Percentiles rank a stretch among this genome's conserved stretches.
Evolutionary conservation across 768 basidiomycete genomes (phyloP).

Genomic region (Suillus cothurnatus): DNA sequence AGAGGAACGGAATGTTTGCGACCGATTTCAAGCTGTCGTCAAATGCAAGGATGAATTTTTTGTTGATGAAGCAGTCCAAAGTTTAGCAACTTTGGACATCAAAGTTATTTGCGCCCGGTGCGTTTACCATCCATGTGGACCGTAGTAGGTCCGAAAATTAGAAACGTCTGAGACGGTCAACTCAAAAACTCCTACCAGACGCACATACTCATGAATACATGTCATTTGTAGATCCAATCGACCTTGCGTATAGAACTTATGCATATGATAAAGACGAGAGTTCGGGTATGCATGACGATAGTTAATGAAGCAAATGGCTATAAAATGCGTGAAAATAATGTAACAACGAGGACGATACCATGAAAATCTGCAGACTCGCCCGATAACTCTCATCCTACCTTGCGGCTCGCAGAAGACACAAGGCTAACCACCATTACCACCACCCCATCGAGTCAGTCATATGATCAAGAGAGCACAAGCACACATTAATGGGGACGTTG

Average conservation of each 20-base stretch:
- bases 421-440: not conserved
- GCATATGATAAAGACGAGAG: slow-evolving; percentile 7
- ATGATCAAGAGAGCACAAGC: not conserved
- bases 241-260: slow-evolving; percentile 7
- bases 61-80: not conserved
- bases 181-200: not conserved
- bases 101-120: not conserved
- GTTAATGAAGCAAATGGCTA: slow-evolving; percentile 2
- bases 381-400: not conserved
- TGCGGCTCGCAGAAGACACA: not conserved
- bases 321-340: slow-evolving; percentile 8
- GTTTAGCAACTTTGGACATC: not conserved
- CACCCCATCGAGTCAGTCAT: not conserved
- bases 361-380: not conserved
- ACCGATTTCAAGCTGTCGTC: not conserved
- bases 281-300: slow-evolving; percentile 9
- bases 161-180: not conserved
- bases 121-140: not conserved
- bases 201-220: not conserved
- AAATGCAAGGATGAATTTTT: not conserved
- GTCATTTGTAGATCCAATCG: not conserved
- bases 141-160: not conserved
- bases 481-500: not conserved
- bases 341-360: slow-evolving; percentile 1
- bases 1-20: not conserved